Conservation (phyloP, 2,329 filamentous ascomycete genomes). For the Aspergillus calidoustus region DNA sequence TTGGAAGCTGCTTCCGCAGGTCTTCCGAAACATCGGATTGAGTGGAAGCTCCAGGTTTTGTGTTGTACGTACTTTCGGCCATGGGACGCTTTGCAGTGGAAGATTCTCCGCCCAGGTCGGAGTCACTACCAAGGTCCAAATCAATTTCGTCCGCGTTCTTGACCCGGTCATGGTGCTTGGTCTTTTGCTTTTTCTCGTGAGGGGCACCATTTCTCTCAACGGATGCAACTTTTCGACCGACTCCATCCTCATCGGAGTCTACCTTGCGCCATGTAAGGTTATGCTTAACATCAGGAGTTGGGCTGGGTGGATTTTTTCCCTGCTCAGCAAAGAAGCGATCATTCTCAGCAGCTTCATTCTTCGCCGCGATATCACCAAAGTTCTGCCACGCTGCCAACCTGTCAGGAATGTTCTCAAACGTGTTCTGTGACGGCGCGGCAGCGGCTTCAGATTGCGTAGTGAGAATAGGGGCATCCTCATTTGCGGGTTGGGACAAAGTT, state of each 20-base stretch:
- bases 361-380: slow-evolving; percentile 39
- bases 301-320: slow-evolving; percentile 21
- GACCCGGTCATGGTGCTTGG: slow-evolving; percentile 25
- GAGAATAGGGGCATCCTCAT: neutral
- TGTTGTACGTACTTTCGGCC: neutral
- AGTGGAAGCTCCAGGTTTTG: neutral
- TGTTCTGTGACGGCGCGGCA: neutral
- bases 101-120: slow-evolving; percentile 16
- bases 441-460: neutral
- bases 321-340: slow-evolving; percentile 33
- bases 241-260: slow-evolving; percentile 35
- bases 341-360: slow-evolving; percentile 39
- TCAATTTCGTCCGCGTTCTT: slow-evolving; percentile 60
- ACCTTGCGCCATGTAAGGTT: slow-evolving; percentile 47
- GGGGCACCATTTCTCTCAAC: slow-evolving; percentile 23
- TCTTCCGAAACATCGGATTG: slow-evolving; percentile 60
- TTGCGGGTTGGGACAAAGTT: neutral
- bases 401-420: slow-evolving; percentile 12
- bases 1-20: slow-evolving; percentile 74
- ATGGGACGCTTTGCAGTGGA: neutral
- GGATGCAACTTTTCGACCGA: slow-evolving; percentile 28
- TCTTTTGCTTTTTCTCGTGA: slow-evolving; percentile 28
- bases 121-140: slow-evolving; percentile 35
- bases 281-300: slow-evolving; percentile 30
- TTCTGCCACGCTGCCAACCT: slow-evolving; percentile 45